Base-by-base conservation (phyloP, 176 grass and related monocot genomes). In the Eremochloa ophiuroides region DNA sequence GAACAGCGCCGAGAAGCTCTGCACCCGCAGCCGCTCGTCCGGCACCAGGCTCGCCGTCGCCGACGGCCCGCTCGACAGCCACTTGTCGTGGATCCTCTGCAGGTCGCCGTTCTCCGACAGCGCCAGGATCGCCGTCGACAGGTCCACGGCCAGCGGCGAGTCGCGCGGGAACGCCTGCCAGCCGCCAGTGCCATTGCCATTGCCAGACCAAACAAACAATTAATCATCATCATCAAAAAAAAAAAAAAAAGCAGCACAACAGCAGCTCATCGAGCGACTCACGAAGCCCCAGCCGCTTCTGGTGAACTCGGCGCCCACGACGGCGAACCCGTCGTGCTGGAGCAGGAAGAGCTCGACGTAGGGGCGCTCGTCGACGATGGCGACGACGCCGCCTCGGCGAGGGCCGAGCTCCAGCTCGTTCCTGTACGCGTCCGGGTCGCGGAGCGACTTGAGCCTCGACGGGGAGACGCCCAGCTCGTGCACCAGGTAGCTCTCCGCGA, bases 21-120 rank as follows among this genome's bases (percentile, higher is more conserved):
- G 76, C 44, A 93, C 74, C 7, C 91, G 62, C 76, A 97, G 88
- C 12, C 61, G 91, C 29, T 86, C 78, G 34, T 83, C 78, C 39
- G 89, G 29, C 10, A 87, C 76, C 29, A 97, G 56, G 8, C 85
- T 84, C 0, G 55, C 41, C 15, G 62, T 66, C 4, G 30, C 69
- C 1, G 81, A 27, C 40, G 44, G 0, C 17, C 40, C 81, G 44
- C 31, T 29, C 50, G 86, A 59, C 73, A 97, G 77, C 94, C 91
- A 94, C 80, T 97, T 97, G 69, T 97, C 85, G 48, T 85, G 81
- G 77, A 94, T 97, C 65, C 86, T 72, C 69, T 94, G 91, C 14
- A 97, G 94, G 77, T 97, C 91, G 20, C 94, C 94, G 59, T 83
- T 97, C 84, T 97, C 94, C 65, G 94, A 93, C 69, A 97, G 85